These are phyloP conservation scores for Phytophthora nicotianae DNA, from an alignment of 352 stramenopile genomes.

Conservation along the genomic window DNA sequence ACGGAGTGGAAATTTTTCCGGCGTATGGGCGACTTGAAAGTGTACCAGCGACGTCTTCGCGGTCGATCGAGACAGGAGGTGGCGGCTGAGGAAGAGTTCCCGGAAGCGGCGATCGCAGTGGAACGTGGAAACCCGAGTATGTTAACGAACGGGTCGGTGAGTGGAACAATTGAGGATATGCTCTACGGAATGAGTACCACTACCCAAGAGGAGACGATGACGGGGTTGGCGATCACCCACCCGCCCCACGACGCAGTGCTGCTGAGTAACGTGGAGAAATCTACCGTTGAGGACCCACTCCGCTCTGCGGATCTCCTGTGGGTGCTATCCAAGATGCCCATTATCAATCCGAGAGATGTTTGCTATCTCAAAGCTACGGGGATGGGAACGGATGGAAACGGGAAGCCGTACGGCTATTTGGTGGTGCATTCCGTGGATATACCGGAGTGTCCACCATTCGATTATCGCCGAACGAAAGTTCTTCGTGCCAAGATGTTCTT, in stretches of 20 bases:
- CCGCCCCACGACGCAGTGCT: constrained; percentile 34
- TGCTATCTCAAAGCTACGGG: constrained; percentile 52
- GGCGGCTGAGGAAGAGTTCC: constrained; percentile 30
- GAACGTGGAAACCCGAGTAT: constrained; percentile 40
- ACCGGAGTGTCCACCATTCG: constrained; percentile 40
- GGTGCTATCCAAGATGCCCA: constrained; percentile 39
- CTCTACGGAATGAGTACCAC: constrained; percentile 45
- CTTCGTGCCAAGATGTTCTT: constrained; percentile 45
- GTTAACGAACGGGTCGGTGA: constrained; percentile 39
- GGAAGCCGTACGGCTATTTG: constrained; percentile 46
- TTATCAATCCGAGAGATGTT: constrained; percentile 43
- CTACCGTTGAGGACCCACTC: constrained; percentile 39
- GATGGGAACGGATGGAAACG: constrained; percentile 33
- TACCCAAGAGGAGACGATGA: constrained; percentile 40
- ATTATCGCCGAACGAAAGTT: constrained; percentile 31
- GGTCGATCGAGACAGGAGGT: constrained; percentile 26
- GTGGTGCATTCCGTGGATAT: constrained; percentile 49
- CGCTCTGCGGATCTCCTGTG: constrained; percentile 48
- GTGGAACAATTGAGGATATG: constrained; percentile 44
- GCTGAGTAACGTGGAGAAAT: constrained; percentile 39
- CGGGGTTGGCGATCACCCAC: constrained; percentile 33
- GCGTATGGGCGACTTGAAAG: constrained; percentile 40
- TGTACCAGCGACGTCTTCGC: constrained; percentile 40
- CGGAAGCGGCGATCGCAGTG: constrained; percentile 23
- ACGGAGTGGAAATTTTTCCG: constrained; percentile 53